A percentile compares a stretch with the other conserved stretches of the same genome.
phyloP scores from a whole-genome alignment of 441 rosid genomes.

The Sinapis alba region DNA sequence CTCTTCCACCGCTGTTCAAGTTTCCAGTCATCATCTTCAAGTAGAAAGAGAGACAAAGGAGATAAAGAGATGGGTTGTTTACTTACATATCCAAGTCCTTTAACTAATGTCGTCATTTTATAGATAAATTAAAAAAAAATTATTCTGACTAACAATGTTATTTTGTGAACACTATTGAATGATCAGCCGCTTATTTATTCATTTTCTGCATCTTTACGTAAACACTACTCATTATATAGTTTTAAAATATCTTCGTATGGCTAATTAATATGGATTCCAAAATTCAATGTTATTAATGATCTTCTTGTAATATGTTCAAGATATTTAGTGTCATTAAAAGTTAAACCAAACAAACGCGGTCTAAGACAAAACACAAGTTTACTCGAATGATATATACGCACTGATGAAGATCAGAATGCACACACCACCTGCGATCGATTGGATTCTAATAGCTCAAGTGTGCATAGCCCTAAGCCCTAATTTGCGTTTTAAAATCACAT shows the following conservation, averaged over 20 bases:
- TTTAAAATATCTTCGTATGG: conserved; percentile 31
- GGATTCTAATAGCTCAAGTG: conserved; percentile 1
- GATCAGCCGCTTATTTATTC: conserved; percentile 34
- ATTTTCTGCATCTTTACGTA: conserved; percentile 35
- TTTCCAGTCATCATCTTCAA: conserved; percentile 39
- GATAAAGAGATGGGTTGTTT: conserved; percentile 2
- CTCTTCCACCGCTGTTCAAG: conserved; percentile 37
- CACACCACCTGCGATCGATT: conserved; percentile 27
- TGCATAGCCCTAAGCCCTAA: conserved; percentile 22
- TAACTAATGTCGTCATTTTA: conserved; percentile 11
- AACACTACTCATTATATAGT: conserved; percentile 28
- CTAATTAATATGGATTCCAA: conserved; percentile 37
- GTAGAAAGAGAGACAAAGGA: conserved; percentile 4
- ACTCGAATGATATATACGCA: neutral
- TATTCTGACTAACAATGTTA: conserved; percentile 33
- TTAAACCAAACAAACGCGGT: conserved; percentile 18
- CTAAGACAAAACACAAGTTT: conserved; percentile 16
- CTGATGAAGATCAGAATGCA: conserved; percentile 11
- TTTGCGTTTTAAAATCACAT: neutral
- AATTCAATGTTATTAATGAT: conserved; percentile 39
- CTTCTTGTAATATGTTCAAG: conserved; percentile 24
- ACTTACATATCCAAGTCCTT: conserved; percentile 19
- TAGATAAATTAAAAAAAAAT: conserved; percentile 26
- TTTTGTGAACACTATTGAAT: conserved; percentile 28
- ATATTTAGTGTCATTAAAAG: conserved; percentile 8